Evolutionary conservation across 805 yeast genomes (phyloP), one percentile per base, ranked within the genome.

Genomic region (Priceomyces fermenticarens): DNA sequence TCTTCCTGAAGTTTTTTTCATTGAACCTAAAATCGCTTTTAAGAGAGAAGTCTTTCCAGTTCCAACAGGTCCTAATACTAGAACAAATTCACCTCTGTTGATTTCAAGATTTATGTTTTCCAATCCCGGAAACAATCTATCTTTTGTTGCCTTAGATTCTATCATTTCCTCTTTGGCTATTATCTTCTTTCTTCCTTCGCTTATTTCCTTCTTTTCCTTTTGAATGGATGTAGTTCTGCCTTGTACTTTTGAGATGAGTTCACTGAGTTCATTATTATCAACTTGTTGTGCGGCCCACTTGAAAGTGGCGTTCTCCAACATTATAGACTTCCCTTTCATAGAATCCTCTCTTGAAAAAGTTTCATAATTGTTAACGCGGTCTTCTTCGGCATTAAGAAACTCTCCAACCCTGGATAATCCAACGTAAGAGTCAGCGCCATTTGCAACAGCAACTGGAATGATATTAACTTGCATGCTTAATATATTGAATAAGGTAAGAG

Each of bases 391-490:
- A 30, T 49, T 43, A 29, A 63, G 49, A 38, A 48, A 62, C 9
- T 55, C 64, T 29, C 45, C 49, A 31, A 60, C 49, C 42, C 67
- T 47, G 12, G 44, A 54, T 46, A 69, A 63, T 0, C 73, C 75
- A 50, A 68, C 62, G 30, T 57, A 54, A 8, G 74, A 75, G 49
- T 71, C 76, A 11, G 74, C 70, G 30, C 70, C 75, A 15, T 72
- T 58, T 8, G 73, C 65, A 48, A 71, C 62, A 9, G 75, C 70
- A 44, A 68, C 54, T 4, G 76, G 76, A 40, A 70, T 55, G 33
- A 68, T 56, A 68, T 67, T 64, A 43, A 67, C 62, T 16, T 71
- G 67, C 46, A 67, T 74, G 10, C 74, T 71, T 52, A 71, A 63
- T 32, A 68, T 68, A 32, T 67, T 53, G 42, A 65, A 70, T 43